Evolutionary conservation across 352 stramenopile genomes (phyloP).

Genomic region (Thalassiosira hispida): DNA sequence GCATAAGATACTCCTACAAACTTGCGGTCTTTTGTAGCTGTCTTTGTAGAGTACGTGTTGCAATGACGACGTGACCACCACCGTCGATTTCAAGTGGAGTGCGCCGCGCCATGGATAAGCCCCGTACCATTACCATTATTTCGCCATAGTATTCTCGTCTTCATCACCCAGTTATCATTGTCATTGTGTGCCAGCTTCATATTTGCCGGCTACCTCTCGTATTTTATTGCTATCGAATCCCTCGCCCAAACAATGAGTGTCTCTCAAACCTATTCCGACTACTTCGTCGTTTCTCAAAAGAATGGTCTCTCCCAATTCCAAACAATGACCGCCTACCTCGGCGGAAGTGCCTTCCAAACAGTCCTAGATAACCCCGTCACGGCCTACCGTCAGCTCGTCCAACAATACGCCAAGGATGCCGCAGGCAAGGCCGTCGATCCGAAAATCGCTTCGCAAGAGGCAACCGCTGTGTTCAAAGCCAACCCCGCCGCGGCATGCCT

Average conservation of each 20-base stretch:
- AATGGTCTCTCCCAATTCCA: conserved; percentile 84
- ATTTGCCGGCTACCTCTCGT: too few relatives aligned
- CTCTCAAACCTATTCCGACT: conserved; percentile 64
- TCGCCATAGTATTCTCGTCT: too few relatives aligned
- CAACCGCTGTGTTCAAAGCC: conserved; percentile 76
- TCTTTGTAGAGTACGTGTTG: too few relatives aligned
- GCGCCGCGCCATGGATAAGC: too few relatives aligned
- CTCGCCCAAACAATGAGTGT: conserved; percentile 47
- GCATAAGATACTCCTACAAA: too few relatives aligned
- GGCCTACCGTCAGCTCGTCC: conserved; percentile 85
- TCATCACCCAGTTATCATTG: too few relatives aligned
- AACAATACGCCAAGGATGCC: conserved; percentile 86
- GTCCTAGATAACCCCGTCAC: conserved; percentile 86
- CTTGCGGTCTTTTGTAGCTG: too few relatives aligned
- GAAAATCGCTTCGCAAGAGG: conserved; percentile 75
- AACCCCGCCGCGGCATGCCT: conserved; percentile 70
- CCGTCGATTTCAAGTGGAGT: too few relatives aligned
- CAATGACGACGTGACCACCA: too few relatives aligned
- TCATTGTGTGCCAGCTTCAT: too few relatives aligned
- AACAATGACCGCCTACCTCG: conserved; percentile 85
- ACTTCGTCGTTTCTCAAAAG: conserved; percentile 81
- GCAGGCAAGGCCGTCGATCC: conserved; percentile 83
- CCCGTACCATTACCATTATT: too few relatives aligned
- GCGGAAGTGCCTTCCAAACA: conserved; percentile 83
- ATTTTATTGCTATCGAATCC: too few relatives aligned